Conservation (phyloP, 2,329 filamentous ascomycete species). For the Knoxdaviesia capensis region DNA sequence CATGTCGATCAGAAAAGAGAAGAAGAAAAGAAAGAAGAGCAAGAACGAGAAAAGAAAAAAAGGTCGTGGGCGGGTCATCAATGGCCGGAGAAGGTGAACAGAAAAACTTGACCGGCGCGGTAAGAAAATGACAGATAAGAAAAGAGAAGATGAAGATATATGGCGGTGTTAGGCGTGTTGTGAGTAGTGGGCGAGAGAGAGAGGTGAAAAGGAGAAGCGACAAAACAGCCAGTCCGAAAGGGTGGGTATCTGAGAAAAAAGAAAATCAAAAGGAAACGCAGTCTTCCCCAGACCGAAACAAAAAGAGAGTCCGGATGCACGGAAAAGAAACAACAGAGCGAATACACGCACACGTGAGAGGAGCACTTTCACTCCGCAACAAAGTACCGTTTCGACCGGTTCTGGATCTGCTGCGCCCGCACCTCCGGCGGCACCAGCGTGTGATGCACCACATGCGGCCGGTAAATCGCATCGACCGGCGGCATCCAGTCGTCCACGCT, state of each 20-base stretch:
- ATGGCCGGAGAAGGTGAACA: not conserved
- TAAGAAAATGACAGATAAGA: not conserved
- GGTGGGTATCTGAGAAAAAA: not conserved
- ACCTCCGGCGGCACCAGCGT: conserved; percentile 50
- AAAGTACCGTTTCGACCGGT: conserved; percentile 53
- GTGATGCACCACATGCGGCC: conserved; percentile 86
- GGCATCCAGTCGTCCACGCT: conserved; percentile 86
- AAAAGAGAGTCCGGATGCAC: not conserved
- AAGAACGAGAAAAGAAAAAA: not conserved
- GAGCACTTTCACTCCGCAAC: conserved; percentile 30
- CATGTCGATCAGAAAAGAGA: not conserved
- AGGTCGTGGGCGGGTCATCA: not conserved
- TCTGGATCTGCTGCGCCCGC: conserved; percentile 46
- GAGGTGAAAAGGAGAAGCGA: not conserved
- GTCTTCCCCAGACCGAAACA: not conserved
- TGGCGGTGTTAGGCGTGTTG: too few relatives aligned
- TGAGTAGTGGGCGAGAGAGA: not conserved
- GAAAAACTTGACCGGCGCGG: not conserved
- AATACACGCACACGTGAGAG: not conserved
- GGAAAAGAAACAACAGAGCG: conserved; percentile 5
- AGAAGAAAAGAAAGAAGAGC: not conserved
- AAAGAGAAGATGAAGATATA: not conserved
- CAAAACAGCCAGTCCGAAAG: not conserved
- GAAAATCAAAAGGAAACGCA: conserved; percentile 3
- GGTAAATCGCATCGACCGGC: conserved; percentile 74